Evolutionary conservation across 495 filamentous ascomycete species (phyloP).

Genomic region (Penicillium nucicola): DNA sequence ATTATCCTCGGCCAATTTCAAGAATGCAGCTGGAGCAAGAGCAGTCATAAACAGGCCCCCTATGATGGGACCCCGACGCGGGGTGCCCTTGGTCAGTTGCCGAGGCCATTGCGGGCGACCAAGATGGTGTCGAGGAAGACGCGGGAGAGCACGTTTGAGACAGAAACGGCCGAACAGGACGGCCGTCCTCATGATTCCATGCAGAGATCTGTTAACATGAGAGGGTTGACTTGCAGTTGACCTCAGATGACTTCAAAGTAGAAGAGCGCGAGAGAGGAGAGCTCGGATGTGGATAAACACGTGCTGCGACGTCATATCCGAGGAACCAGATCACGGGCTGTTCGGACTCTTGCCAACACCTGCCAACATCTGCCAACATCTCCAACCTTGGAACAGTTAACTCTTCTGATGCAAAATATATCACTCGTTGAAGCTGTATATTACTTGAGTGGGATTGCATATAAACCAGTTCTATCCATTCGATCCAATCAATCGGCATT

Average conservation of each 20-base stretch:
- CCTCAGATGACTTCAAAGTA: neutral
- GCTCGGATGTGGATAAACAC: conserved; percentile 5
- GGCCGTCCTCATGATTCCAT: conserved; percentile 53
- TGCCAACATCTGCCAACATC: too few relatives aligned
- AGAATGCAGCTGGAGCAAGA: conserved; percentile 65
- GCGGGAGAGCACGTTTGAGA: conserved; percentile 33
- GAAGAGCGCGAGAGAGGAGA: neutral
- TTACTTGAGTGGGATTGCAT: too few relatives aligned
- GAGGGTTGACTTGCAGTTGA: too few relatives aligned
- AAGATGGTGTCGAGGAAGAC: conserved; percentile 15
- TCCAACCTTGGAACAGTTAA: too few relatives aligned
- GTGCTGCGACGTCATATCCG: conserved; percentile 8
- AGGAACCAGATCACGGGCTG: neutral
- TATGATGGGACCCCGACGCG: conserved; percentile 22
- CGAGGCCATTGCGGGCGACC: conserved; percentile 22
- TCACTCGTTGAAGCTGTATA: too few relatives aligned
- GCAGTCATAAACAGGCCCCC: conserved; percentile 47
- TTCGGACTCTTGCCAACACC: too few relatives aligned
- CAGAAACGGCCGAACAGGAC: conserved; percentile 53
- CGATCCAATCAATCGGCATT: too few relatives aligned
- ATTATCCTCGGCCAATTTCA: conserved; percentile 65
- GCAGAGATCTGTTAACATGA: conserved; percentile 3
- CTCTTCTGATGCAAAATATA: too few relatives aligned
- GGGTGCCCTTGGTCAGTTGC: conserved; percentile 23
- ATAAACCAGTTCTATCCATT: too few relatives aligned